Evolutionary conservation across 345 rosid genomes (phyloP).

Genomic region (Psidium friedrichsthalianum): DNA sequence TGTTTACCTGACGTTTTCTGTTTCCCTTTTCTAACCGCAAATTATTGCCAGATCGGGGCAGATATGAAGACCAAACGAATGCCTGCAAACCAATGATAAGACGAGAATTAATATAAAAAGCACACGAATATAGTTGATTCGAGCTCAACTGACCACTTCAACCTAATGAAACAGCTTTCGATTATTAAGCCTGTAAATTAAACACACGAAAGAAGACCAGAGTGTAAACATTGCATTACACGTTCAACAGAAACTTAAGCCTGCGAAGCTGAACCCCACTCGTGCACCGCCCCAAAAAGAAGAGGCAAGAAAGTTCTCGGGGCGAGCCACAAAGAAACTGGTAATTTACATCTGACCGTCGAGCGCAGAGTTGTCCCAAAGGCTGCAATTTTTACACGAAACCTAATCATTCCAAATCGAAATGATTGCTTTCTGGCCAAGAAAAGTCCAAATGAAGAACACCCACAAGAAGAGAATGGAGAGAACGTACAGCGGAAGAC

Average conservation of each 20-base stretch:
- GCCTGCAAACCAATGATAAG: neutral
- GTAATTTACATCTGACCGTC: neutral
- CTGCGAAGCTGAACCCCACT: neutral
- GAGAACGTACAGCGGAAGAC: slow-evolving; percentile 1
- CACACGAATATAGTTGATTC: neutral
- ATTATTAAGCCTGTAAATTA: neutral
- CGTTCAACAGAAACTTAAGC: neutral
- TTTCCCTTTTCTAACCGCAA: neutral
- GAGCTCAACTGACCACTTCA: neutral
- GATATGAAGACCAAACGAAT: neutral
- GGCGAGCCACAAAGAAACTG: neutral
- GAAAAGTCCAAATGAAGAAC: neutral
- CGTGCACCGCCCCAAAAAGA: neutral
- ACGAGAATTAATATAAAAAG: neutral
- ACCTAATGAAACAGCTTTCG: neutral
- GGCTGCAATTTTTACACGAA: neutral
- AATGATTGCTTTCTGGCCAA: neutral
- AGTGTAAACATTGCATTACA: neutral
- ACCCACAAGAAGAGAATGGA: neutral
- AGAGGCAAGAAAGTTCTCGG: neutral
- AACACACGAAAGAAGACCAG: neutral
- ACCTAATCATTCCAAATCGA: neutral
- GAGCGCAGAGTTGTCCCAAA: neutral
- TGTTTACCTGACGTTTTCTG: neutral
- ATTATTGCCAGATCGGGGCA: neutral